Percentiles rank a stretch among this genome's conserved stretches.
These are phyloP conservation scores for Calonectria fujianensis DNA, from an alignment of 2,329 filamentous ascomycete genomes.

Conservation along the genomic window DNA sequence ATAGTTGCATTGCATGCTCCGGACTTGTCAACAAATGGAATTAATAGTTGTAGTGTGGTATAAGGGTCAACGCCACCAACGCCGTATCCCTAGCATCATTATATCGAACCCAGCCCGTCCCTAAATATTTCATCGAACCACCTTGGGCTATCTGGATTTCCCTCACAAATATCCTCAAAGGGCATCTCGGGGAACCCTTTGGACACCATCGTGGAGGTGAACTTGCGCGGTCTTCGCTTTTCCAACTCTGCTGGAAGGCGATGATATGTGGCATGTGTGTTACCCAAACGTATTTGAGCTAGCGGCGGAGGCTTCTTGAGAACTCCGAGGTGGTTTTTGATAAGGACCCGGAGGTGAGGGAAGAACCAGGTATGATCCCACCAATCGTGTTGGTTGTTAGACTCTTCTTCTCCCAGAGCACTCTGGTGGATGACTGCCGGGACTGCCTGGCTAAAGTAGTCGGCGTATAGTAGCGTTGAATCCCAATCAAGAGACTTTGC, in stretches of 20 bases:
- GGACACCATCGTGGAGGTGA: not conserved
- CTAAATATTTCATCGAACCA: constrained; percentile 16
- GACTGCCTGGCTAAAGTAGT: constrained; percentile 21
- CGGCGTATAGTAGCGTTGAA: not conserved
- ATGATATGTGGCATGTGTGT: not conserved
- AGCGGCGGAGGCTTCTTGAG: not conserved
- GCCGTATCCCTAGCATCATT: not conserved
- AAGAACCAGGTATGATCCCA: constrained; percentile 16
- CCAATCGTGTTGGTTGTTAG: not conserved
- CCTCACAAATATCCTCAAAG: not conserved
- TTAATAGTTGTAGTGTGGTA: not conserved
- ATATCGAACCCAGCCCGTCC: not conserved
- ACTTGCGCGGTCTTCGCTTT: constrained; percentile 4
- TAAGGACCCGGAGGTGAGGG: not conserved
- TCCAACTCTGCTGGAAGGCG: not conserved
- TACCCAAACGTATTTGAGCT: not conserved
- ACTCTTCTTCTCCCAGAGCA: not conserved
- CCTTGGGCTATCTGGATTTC: not conserved
- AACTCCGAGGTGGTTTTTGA: constrained; percentile 2
- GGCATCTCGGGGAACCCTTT: not conserved
- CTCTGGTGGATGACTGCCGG: constrained; percentile 8
- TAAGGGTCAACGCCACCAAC: not conserved
- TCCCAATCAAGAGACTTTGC: not conserved
- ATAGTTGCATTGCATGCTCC: not conserved
- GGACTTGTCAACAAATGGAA: not conserved